These are phyloP conservation scores for Austroboletus niveus DNA, from an alignment of 1,284 basidiomycete genomes.

Conservation along the genomic window DNA sequence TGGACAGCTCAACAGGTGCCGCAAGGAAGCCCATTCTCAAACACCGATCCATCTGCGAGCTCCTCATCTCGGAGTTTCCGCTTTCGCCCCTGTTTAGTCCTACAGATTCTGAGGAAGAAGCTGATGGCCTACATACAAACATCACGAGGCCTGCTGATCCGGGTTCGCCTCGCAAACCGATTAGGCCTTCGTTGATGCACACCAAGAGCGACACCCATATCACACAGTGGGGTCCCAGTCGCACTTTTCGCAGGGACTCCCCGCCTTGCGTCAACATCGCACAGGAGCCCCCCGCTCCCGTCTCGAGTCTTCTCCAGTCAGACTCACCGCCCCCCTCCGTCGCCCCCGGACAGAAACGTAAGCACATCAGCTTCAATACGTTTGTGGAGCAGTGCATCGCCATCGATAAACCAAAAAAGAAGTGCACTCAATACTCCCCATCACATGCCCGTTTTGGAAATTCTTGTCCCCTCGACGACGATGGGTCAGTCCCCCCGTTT, in stretches of 20 bases:
- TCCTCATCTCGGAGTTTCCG: slow-evolving; percentile 69
- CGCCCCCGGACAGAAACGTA: slow-evolving; percentile 52
- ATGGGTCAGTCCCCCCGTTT: slow-evolving; percentile 50
- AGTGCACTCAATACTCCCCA: slow-evolving; percentile 6
- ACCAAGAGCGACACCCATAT: slow-evolving; percentile 86
- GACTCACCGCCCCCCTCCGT: slow-evolving; percentile 18
- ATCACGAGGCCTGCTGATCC: slow-evolving; percentile 17
- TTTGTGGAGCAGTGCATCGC: slow-evolving; percentile 98
- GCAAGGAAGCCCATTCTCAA: slow-evolving; percentile 92
- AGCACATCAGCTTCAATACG: slow-evolving; percentile 97
- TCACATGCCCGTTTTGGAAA: slow-evolving; percentile 11
- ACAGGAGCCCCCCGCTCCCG: slow-evolving; percentile 5
- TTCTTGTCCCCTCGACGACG: slow-evolving; percentile 44
- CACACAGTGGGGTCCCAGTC: slow-evolving; percentile 48
- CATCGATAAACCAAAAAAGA: slow-evolving; percentile 68
- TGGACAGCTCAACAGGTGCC: slow-evolving; percentile 29
- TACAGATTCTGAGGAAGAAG: slow-evolving; percentile 34
- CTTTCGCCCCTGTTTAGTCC: slow-evolving; percentile 60
- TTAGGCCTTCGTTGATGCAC: slow-evolving; percentile 62
- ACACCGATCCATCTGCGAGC: slow-evolving; percentile 89
- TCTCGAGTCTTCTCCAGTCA: slow-evolving; percentile 18
- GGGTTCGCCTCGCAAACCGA: slow-evolving; percentile 7
- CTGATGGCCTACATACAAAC: slow-evolving; percentile 18
- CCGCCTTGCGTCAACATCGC: slow-evolving; percentile 55
- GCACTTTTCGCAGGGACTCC: slow-evolving; percentile 59